Base-by-base conservation (phyloP, 768 basidiomycete genomes). In the Coprinopsis marcescibilis region DNA sequence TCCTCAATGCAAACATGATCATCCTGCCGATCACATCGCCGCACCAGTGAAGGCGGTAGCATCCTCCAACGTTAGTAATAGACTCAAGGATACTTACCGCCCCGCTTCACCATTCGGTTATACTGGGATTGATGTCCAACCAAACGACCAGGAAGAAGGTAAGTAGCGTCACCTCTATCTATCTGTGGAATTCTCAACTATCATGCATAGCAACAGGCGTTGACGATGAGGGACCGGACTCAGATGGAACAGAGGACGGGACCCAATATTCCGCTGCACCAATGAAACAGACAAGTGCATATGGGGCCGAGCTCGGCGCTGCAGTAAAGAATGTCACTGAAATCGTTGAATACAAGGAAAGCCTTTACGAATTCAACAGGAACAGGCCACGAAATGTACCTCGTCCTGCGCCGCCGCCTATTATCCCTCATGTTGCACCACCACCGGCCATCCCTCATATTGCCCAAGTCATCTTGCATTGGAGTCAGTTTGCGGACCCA, bases 401-500 rank as follows among this genome's bases (percentile, higher is more conserved):
- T 8, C 35, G 35, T 17, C 6, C 35, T 17, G 8, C 12, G 35
- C 35, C 8, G 19, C 35, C 35, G 15, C 12, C 35, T 36, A 36
- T 11, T 17, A 11, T 17, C 12, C 17, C 35, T 7, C 35, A 36
- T 13, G 19, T 10, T 36, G 7, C 6, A 17, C 7, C 35, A 7
- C 11, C 23, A 24, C 11, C 39, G 19, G 21, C 41, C 19, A 27
- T 56, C 34, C 55, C 52, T n/a, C 57, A 58, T 43, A 49, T 55
- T 35, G 53, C 57, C 2, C 47, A 56, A 44, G 55, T 57, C 32
- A 50, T 52, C 7, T 64, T 59, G 6, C 69, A 71, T 43, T 73
- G 72, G 72, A 66, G 63, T 24, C 64, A 71, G 47, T 72, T 69
- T 44, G 72, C 71, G 1, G 70, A 73, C 46, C 69, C 70, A 2